A percentile compares a stretch with the other conserved stretches of the same genome.
phyloP scores from a whole-genome alignment of 805 yeast species.

The Suhomyces prunicola region DNA sequence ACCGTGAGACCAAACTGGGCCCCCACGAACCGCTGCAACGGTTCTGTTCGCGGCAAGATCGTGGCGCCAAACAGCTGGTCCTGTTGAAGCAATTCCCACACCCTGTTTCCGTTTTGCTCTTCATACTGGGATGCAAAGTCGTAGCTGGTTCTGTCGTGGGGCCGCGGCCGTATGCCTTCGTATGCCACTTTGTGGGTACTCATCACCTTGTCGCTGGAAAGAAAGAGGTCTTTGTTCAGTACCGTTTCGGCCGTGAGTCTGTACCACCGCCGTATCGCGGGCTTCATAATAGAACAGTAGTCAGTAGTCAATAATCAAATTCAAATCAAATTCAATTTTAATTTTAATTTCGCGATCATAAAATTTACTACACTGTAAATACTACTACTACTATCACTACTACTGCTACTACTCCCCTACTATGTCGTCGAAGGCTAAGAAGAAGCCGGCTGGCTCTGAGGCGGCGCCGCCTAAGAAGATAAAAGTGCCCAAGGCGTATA shows the following conservation, averaged over 20 bases:
- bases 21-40: slow-evolving; percentile 26
- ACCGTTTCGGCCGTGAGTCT: slow-evolving; percentile 12
- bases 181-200: slow-evolving; percentile 10
- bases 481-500: slow-evolving; percentile 39
- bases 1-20: slow-evolving; percentile 19
- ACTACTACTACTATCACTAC: neutral
- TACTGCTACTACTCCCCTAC: neutral
- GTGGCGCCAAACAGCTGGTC: slow-evolving; percentile 5
- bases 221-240: slow-evolving; percentile 24
- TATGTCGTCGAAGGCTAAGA: slow-evolving; percentile 24
- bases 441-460: slow-evolving; percentile 17
- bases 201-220: slow-evolving; percentile 8
- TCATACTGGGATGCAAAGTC: slow-evolving; percentile 13
- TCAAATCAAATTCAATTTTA: no score
- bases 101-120: slow-evolving; percentile 8
- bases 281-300: neutral
- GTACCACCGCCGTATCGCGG: neutral
- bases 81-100: slow-evolving; percentile 8
- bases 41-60: slow-evolving; percentile 11
- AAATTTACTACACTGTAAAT: no score
- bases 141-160: slow-evolving; percentile 13
- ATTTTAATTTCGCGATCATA: no score
- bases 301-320: no score
- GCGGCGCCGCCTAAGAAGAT: slow-evolving; percentile 25
- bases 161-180: slow-evolving; percentile 12